Evolutionary conservation across 1,139 yeast species (phyloP), one percentile per base, ranked within the genome.

Genomic region (Wickerhamomyces sp.): DNA sequence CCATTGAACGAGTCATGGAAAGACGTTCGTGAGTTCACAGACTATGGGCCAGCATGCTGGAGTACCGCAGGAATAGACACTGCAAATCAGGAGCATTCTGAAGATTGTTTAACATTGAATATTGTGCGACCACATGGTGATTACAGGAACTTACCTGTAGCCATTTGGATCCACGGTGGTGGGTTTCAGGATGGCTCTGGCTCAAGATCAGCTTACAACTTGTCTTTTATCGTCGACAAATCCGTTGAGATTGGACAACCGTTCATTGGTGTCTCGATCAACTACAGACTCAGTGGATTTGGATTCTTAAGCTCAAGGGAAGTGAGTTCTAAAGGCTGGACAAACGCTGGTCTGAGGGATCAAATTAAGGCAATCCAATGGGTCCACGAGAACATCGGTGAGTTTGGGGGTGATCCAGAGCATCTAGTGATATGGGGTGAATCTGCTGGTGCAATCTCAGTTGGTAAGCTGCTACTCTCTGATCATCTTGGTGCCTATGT

Each of bases 101-200:
- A 46, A 31, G 46, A 46, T 31, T 46, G 49, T 35, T 31, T 67
- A 38, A 68, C 83, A 0, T 61, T 72, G 42, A 85, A 94, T 90
- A 87, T 85, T 31, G 68, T 73, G 13, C 69, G 69, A 26, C 85
- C 92, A 0, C 60, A 66, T 24, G 89, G 86, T 2, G 81, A 81
- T 55, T 87, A 38, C 31, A 27, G 32, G 4, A 26, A 40, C 9
- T 41, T 62, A 9, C 66, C 67, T 3, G 66, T 61, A 7, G 45
- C 58, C 36, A 48, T 58, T 16, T 61, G 65, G 64, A 60, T 64
- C 35, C 62, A 62, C 41, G 68, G 68, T 13, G 69, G 69, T 24
- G 63, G 62, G 2, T 63, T 52, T 39, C 31, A 42, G 9, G 47
- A 41, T 14, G 66, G 67, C 3, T 56, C 64, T 2, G 47, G 57